These are phyloP conservation scores for Knoxdaviesia capensis DNA, from an alignment of 2,329 filamentous ascomycete species.

Conservation along the genomic window DNA sequence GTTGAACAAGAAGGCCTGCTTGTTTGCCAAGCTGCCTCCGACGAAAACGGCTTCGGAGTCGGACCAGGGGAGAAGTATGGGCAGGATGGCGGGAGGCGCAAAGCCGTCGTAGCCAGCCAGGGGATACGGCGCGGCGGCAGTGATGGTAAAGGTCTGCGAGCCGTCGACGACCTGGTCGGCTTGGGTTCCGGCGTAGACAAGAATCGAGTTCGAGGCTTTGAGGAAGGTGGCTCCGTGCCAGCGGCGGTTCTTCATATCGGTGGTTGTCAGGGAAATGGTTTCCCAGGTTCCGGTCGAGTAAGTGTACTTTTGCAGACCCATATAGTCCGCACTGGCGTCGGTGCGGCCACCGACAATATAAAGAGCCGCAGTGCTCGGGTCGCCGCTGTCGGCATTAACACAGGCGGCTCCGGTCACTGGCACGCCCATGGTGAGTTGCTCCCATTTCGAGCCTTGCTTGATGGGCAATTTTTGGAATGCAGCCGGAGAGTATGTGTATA, in stretches of 20 bases:
- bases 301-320: constrained; percentile 52
- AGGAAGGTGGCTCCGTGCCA: constrained; percentile 64
- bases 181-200: constrained; percentile 63
- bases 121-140: constrained; percentile 41
- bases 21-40: constrained; percentile 44
- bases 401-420: constrained; percentile 59
- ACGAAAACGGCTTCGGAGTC: constrained; percentile 51
- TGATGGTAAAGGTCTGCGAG: constrained; percentile 57
- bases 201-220: constrained; percentile 44
- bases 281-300: constrained; percentile 34
- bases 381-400: constrained; percentile 45
- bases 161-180: constrained; percentile 37
- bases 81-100: constrained; percentile 39
- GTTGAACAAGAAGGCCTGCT: constrained; percentile 53
- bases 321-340: constrained; percentile 30
- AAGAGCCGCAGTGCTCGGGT: constrained; percentile 39
- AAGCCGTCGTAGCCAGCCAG: constrained; percentile 37
- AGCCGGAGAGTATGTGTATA: constrained; percentile 62
- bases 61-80: constrained; percentile 58
- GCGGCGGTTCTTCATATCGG: constrained; percentile 45
- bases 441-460: constrained; percentile 51
- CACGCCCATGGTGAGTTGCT: constrained; percentile 40
- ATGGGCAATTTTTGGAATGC: constrained; percentile 60
- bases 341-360: constrained; percentile 61
- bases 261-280: constrained; percentile 19